phyloP scores from a whole-genome alignment of 169 alveolate species.

The Plasmodium sp. region DNA sequence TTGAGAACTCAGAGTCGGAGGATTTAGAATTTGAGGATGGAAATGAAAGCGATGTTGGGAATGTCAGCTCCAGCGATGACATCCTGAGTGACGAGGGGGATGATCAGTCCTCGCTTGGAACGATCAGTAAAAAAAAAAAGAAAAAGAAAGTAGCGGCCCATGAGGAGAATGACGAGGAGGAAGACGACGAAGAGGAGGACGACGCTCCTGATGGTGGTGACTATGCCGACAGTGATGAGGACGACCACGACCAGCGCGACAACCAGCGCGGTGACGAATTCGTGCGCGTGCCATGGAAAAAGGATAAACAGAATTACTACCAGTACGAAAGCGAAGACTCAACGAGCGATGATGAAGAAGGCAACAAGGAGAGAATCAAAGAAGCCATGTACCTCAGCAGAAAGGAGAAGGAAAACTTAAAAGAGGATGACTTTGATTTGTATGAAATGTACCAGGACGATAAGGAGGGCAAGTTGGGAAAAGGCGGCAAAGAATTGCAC shows the following conservation, averaged over 20 bases:
- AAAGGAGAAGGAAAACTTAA: conserved; percentile 70
- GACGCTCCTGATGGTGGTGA: neutral
- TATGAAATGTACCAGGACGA: conserved; percentile 57
- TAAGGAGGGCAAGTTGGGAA: conserved; percentile 29
- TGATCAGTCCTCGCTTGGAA: neutral
- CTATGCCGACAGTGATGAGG: neutral
- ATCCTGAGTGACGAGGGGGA: conserved; percentile 6
- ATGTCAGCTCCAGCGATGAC: conserved; percentile 4
- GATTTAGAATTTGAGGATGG: conserved; percentile 52
- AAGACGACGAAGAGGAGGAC: conserved; percentile 2
- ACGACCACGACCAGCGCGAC: neutral
- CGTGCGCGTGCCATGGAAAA: conserved; percentile 53
- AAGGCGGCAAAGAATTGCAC: conserved; percentile 8
- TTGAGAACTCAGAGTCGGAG: conserved; percentile 67
- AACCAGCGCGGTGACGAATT: conserved; percentile 14
- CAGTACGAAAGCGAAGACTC: conserved; percentile 71
- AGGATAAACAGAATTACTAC: conserved; percentile 66
- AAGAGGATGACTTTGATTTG: conserved; percentile 71
- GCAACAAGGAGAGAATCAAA: conserved; percentile 63
- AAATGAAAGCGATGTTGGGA: conserved; percentile 11
- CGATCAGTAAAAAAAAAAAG: neutral
- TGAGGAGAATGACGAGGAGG: neutral
- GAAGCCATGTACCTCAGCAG: conserved; percentile 71
- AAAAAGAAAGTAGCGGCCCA: neutral
- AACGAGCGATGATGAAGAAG: conserved; percentile 72